These are phyloP conservation scores for Pleurotus tuoliensis DNA, from an alignment of 768 basidiomycete genomes.

Conservation along the genomic window DNA sequence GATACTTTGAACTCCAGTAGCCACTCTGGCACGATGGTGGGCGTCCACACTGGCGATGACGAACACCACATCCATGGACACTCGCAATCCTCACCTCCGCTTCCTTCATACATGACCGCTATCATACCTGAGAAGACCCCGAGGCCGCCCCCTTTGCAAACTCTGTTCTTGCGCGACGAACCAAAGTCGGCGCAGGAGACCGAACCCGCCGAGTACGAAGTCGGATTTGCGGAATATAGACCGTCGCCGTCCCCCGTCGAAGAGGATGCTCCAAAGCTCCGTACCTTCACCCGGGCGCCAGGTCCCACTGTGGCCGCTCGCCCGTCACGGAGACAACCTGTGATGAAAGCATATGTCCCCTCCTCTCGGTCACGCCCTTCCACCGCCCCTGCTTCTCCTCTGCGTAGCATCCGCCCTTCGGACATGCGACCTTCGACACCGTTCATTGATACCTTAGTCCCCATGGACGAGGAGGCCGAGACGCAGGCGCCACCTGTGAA, in stretches of 20 bases:
- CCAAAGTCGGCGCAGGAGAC: background rate
- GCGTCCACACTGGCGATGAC: background rate
- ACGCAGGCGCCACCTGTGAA: background rate
- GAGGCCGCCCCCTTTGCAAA: background rate
- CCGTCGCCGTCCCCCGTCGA: background rate
- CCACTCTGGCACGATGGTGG: background rate
- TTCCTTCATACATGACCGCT: no score
- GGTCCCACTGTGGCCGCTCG: background rate
- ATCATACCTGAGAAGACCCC: background rate
- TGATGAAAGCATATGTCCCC: background rate
- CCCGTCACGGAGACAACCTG: background rate
- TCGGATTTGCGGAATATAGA: slow-evolving; percentile 1
- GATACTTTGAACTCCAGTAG: background rate
- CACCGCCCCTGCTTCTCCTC: slow-evolving; percentile 2
- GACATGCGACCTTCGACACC: background rate
- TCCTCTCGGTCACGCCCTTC: background rate
- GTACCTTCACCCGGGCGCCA: slow-evolving; percentile 1
- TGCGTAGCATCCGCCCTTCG: background rate
- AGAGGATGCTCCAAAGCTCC: background rate
- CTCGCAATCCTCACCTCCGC: background rate
- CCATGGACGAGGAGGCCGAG: background rate
- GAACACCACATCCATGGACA: background rate
- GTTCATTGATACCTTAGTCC: slow-evolving; percentile 3
- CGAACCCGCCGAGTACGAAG: slow-evolving; percentile 1
- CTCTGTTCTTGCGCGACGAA: background rate